These are phyloP conservation scores for Stagonosporopsis vannaccii DNA, from an alignment of 2,329 filamentous ascomycete species.

Conservation along the genomic window DNA sequence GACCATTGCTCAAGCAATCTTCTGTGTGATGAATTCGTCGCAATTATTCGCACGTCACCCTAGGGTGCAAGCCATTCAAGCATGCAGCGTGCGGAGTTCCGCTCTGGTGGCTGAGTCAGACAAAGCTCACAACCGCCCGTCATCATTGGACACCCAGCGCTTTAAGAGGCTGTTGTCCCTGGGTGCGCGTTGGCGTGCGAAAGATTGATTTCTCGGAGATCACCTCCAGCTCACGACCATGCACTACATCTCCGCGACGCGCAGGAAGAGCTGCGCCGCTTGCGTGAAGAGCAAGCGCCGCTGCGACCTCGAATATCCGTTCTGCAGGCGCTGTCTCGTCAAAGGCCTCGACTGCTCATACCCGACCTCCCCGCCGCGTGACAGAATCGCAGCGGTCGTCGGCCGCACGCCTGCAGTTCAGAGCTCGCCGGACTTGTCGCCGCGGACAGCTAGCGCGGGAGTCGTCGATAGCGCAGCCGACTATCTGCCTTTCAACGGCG, in stretches of 20 bases:
- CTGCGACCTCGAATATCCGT: constrained; percentile 41
- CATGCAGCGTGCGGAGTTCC: constrained; percentile 9
- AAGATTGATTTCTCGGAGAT: background rate
- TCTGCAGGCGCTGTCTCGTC: constrained; percentile 38
- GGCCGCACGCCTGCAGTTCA: constrained; percentile 18
- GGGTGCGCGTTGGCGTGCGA: background rate
- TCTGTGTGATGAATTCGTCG: background rate
- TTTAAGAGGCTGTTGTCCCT: constrained; percentile 1
- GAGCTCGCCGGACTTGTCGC: constrained; percentile 17
- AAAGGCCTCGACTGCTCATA: constrained; percentile 40
- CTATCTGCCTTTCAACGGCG: constrained; percentile 11
- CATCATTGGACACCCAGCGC: background rate
- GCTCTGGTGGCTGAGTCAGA: constrained; percentile 10
- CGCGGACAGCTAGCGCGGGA: constrained; percentile 8
- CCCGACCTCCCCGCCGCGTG: constrained; percentile 25
- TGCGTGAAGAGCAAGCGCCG: constrained; percentile 41
- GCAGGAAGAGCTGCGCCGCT: constrained; percentile 40
- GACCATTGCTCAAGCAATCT: background rate
- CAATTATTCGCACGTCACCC: background rate
- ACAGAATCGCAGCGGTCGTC: constrained; percentile 35
- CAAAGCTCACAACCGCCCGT: background rate
- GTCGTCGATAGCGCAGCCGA: constrained; percentile 5
- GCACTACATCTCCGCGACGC: constrained; percentile 40
- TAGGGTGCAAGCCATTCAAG: background rate
- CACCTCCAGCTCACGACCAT: constrained; percentile 28